Evolutionary conservation across 108 stramenopile genomes (phyloP).

Genomic region (Poteriospumella lacustris): DNA sequence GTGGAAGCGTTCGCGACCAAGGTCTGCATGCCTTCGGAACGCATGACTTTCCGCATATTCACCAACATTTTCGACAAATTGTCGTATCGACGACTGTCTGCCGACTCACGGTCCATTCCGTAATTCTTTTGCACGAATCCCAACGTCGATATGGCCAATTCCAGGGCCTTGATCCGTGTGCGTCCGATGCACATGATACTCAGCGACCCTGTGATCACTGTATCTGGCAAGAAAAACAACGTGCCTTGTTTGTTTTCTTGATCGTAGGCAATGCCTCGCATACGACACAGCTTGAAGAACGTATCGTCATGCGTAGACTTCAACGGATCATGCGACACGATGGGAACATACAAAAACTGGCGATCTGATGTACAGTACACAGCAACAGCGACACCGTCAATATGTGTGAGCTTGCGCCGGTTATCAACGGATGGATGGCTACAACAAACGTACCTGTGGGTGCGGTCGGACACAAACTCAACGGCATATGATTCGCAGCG

Average conservation of each 20-base stretch:
- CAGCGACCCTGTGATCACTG: conserved; percentile 25
- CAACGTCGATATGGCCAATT: conserved; percentile 34
- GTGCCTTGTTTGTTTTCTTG: conserved; percentile 37
- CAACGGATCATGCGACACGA: conserved; percentile 3
- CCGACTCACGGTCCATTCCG: conserved; percentile 36
- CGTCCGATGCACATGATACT: conserved; percentile 32
- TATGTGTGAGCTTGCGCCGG: no score
- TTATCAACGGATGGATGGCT: no score
- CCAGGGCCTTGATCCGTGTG: conserved; percentile 27
- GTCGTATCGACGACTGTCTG: conserved; percentile 50
- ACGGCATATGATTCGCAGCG: no score
- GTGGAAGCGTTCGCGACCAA: no score
- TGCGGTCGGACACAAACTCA: no score
- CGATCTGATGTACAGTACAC: no score
- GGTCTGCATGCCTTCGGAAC: no score
- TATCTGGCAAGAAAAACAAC: conserved; percentile 42
- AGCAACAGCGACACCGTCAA: no score
- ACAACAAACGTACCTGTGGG: no score
- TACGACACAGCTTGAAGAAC: conserved; percentile 54
- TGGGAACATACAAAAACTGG: conserved; percentile 32
- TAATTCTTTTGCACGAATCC: conserved; percentile 29
- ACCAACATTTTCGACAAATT: conserved; percentile 15
- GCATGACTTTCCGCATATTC: background rate
- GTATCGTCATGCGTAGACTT: conserved; percentile 18
- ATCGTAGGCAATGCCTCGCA: conserved; percentile 51